Conservation (phyloP, 2,329 filamentous ascomycete species). For the Stachybotrys echinatus region DNA sequence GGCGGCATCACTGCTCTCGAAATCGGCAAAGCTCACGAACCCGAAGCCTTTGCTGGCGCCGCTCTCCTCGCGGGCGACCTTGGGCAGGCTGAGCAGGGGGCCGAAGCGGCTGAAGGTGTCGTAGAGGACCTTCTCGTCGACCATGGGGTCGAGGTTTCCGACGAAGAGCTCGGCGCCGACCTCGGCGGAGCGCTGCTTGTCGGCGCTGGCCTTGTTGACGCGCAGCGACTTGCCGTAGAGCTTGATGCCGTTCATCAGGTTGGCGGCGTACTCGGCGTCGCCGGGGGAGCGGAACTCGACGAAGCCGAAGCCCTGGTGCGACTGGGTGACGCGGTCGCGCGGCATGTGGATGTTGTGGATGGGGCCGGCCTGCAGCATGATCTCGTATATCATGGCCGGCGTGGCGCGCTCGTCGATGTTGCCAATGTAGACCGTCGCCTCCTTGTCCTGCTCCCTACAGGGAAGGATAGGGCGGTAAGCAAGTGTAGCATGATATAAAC, state of each 20-base stretch:
- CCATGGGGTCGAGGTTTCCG: conserved; percentile 89
- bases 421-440: conserved; percentile 95
- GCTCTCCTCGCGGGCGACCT: conserved; percentile 85
- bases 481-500: too few species aligned
- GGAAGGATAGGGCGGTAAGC: too few species aligned
- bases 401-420: conserved; percentile 96
- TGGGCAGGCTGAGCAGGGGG: conserved; percentile 75
- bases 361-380: conserved; percentile 96
- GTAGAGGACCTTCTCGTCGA: conserved; percentile 92
- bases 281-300: conserved; percentile 96
- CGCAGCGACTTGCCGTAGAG: conserved; percentile 91
- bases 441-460: conserved; percentile 92
- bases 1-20: conserved; percentile 89
- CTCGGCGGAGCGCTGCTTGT: conserved; percentile 90
- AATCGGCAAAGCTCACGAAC: conserved; percentile 88
- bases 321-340: conserved; percentile 95
- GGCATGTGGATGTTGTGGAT: conserved; percentile 98
- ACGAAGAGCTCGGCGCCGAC: conserved; percentile 96
- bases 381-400: conserved; percentile 88
- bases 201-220: conserved; percentile 88
- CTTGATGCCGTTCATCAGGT: conserved; percentile 94
- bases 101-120: conserved; percentile 93
- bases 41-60: conserved; percentile 92
- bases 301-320: conserved; percentile 97
- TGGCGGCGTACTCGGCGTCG: conserved; percentile 93